Base-by-base conservation (phyloP, 345 rosid species). In the Anacardium occidentale region DNA sequence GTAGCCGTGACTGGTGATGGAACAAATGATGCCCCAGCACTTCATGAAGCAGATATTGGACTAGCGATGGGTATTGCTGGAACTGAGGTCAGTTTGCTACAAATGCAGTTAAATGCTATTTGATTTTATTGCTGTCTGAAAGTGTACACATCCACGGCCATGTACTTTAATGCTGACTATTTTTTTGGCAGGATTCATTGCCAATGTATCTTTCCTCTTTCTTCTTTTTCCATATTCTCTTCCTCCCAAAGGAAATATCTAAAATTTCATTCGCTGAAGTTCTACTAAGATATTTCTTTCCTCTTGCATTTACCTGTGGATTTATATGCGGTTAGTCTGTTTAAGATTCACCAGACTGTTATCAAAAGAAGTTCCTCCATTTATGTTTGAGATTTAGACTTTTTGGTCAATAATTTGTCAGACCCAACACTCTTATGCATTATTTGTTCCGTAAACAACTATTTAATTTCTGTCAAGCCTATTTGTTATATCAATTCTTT, bases 31-130 rank as follows among this genome's bases (percentile, higher is more conserved):
- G 97, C 98, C 68, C 98, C 98, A 51, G 96, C 98, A 42, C 92
- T 94, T 57, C 97, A 94, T 62, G 98, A 94, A 79, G 97, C 98
- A 57, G 98, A 94, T 72, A 94, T 94, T 61, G 98, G 98, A 78
- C 83, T 91, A 68, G 97, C 98, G 29, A 94, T 91, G 98, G 98
- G 98, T 81, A 94, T 91, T 62, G 96, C 98, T 3, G 98, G 98
- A 81, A 94, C 98, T 71, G 96, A 91, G 93, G 98, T 89, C 26
- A 69, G 83, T 71, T 21, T 32, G 22, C 15, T 45, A 18, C 25
- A n/a, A 69, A 61, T 76, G 64, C 68, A 29, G 56, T 54, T 6
- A 17, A 71, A 14, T 56, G 50, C 50, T 17, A 73, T 24, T 57
- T 48, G 34, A 18, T 53, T 17, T n/a, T 24, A 42, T 44, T 24